These are phyloP conservation scores for Acer saccharum DNA, from an alignment of 345 rosid species.

Conservation along the genomic window DNA sequence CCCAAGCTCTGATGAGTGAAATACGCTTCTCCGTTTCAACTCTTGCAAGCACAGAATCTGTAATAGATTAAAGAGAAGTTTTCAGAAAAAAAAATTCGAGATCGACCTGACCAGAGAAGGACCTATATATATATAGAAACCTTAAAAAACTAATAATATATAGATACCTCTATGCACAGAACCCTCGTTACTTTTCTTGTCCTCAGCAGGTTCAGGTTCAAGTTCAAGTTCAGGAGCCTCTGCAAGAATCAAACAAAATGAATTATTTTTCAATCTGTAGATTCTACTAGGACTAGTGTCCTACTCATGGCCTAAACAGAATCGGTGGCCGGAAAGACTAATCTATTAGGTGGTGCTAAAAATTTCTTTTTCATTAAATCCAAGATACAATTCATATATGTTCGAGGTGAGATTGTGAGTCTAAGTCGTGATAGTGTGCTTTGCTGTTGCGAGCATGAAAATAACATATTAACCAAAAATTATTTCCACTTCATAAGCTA, in stretches of 20 bases:
- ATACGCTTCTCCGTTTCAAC: slow-evolving; percentile 75
- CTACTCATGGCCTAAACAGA: no score
- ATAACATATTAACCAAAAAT: not conserved
- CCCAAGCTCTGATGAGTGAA: slow-evolving; percentile 92
- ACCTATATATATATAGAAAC: not conserved
- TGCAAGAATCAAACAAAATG: slow-evolving; percentile 13
- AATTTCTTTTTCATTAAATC: not conserved
- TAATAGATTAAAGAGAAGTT: not conserved
- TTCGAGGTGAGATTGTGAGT: not conserved
- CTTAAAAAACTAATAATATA: not conserved
- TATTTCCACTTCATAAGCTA: not conserved
- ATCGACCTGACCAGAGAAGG: no score
- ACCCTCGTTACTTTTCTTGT: slow-evolving; percentile 46
- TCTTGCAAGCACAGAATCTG: slow-evolving; percentile 77
- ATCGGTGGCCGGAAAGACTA: no score
- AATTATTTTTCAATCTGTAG: not conserved
- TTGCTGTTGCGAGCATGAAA: no score
- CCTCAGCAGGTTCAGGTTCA: slow-evolving; percentile 14
- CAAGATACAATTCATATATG: no score
- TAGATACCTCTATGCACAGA: slow-evolving; percentile 53
- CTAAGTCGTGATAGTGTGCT: not conserved
- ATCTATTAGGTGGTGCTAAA: no score
- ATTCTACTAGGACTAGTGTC: no score
- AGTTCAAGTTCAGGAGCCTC: slow-evolving; percentile 38
- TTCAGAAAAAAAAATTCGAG: no score